Percentiles rank a stretch among this genome's conserved stretches.
Evolutionary conservation across 2,329 filamentous ascomycete genomes (phyloP).

Genomic region (Aspergillus pseudoterreus): DNA sequence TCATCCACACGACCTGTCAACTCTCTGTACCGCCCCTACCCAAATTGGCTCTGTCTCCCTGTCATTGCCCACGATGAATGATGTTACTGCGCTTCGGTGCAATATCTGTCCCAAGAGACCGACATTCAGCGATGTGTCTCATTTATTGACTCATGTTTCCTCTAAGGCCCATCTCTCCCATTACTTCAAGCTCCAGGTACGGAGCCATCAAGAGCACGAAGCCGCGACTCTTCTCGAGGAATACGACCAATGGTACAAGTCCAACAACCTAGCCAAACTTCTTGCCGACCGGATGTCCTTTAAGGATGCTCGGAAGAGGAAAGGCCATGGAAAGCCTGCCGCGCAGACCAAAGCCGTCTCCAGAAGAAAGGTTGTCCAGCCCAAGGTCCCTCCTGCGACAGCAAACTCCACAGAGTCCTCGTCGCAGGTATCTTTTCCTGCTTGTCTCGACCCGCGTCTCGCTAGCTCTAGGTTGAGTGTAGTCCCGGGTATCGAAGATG

Average conservation of each 20-base stretch:
- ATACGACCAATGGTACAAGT: constrained; percentile 76
- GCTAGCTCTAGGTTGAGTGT: constrained; percentile 11
- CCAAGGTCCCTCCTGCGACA: constrained; percentile 1
- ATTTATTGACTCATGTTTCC: constrained; percentile 84
- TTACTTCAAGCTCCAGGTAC: constrained; percentile 76
- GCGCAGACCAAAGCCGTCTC: constrained; percentile 3
- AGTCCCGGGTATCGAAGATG: constrained; percentile 2
- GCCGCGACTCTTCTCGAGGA: constrained; percentile 60
- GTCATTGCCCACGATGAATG: constrained; percentile 31
- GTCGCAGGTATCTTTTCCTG: constrained; percentile 9
- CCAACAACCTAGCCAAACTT: constrained; percentile 66
- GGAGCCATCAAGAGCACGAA: constrained; percentile 62
- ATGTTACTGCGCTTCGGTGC: constrained; percentile 68
- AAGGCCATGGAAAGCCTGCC: constrained; percentile 14
- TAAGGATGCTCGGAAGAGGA: constrained; percentile 66
- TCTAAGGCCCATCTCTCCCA: constrained; percentile 89
- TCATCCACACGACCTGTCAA: constrained; percentile 12
- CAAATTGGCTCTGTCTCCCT: constrained; percentile 12
- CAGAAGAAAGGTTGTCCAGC: constrained; percentile 6
- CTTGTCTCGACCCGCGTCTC: constrained; percentile 29
- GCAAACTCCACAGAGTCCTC: neutral
- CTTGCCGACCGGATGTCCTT: constrained; percentile 73
- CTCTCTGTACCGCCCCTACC: constrained; percentile 12
- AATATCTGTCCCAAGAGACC: constrained; percentile 77
- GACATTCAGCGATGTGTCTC: constrained; percentile 83